A percentile compares a stretch with the other conserved stretches of the same genome.
Conservation (phyloP, 2,329 filamentous ascomycete species). For the Polytolypa hystricis region DNA sequence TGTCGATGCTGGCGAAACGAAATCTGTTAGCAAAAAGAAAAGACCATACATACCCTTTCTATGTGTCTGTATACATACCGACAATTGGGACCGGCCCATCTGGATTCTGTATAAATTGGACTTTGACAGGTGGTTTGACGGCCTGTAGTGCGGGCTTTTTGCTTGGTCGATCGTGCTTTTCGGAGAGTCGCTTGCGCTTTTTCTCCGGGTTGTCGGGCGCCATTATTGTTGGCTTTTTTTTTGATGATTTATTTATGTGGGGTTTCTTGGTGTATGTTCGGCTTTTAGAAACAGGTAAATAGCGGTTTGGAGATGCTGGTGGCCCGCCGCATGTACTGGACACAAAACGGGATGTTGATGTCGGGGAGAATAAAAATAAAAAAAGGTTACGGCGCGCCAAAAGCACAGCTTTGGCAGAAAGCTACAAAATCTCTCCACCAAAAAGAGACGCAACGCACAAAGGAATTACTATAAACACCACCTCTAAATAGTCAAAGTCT, state of each 20-base stretch:
- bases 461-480: too few relatives aligned
- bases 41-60: background rate
- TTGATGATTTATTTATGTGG: slow-evolving; percentile 5
- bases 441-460: too few relatives aligned
- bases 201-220: slow-evolving; percentile 29
- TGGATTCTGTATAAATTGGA: slow-evolving; percentile 37
- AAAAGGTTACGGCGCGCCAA: too few relatives aligned
- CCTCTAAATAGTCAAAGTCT: too few relatives aligned
- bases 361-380: too few relatives aligned
- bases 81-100: slow-evolving; percentile 40
- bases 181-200: slow-evolving; percentile 41
- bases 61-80: slow-evolving; percentile 27
- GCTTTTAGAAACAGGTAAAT: background rate
- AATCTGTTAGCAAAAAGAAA: background rate
- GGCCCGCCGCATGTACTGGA: too few relatives aligned
- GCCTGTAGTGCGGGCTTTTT: slow-evolving; percentile 37
- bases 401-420: too few relatives aligned
- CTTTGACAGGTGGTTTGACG: slow-evolving; percentile 29
- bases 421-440: too few relatives aligned
- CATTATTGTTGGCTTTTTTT: slow-evolving; percentile 17
- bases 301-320: background rate
- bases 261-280: slow-evolving; percentile 7
- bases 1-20: slow-evolving; percentile 13
- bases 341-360: too few relatives aligned
- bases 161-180: slow-evolving; percentile 33